Evolutionary conservation across 192 early-diverging fungal genomes (phyloP).

Genomic region (Kickxella alabastrina): DNA sequence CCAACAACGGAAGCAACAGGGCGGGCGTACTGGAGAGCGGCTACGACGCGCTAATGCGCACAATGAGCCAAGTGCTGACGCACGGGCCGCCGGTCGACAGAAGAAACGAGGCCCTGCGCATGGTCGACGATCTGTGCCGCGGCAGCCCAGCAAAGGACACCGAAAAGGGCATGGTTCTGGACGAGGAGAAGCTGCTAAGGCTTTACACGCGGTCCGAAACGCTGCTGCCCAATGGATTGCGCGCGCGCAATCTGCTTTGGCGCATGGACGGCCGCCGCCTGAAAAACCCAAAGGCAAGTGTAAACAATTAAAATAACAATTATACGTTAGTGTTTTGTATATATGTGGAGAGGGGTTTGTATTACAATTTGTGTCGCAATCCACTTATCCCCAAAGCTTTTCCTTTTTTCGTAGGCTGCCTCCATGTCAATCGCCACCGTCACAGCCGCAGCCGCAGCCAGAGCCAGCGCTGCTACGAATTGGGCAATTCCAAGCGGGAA

Average conservation of each 20-base stretch:
- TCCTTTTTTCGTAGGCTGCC: too few relatives aligned
- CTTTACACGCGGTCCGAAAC: conserved; percentile 30
- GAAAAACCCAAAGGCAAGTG: conserved; percentile 5
- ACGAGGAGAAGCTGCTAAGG: conserved; percentile 21
- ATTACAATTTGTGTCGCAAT: too few relatives aligned
- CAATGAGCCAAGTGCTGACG: conserved; percentile 25
- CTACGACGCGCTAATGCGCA: conserved; percentile 13
- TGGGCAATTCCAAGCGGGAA: too few relatives aligned
- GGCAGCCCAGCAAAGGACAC: not conserved
- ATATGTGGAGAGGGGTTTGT: too few relatives aligned
- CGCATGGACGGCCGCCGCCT: conserved; percentile 23
- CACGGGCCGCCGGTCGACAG: conserved; percentile 17
- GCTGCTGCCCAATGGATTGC: conserved; percentile 32
- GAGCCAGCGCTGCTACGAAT: too few relatives aligned
- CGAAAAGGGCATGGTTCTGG: not conserved
- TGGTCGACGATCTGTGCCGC: conserved; percentile 2
- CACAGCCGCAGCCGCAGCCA: not conserved
- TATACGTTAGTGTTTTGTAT: too few relatives aligned
- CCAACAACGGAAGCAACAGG: too few relatives aligned
- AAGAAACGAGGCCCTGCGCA: not conserved
- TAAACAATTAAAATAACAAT: too few relatives aligned
- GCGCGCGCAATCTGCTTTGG: conserved; percentile 47
- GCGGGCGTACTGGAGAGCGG: not conserved
- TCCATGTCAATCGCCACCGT: too few relatives aligned
- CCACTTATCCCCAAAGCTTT: too few relatives aligned